Evolutionary conservation across 2,329 filamentous ascomycete genomes (phyloP).

Genomic region (Alternaria gaisen): DNA sequence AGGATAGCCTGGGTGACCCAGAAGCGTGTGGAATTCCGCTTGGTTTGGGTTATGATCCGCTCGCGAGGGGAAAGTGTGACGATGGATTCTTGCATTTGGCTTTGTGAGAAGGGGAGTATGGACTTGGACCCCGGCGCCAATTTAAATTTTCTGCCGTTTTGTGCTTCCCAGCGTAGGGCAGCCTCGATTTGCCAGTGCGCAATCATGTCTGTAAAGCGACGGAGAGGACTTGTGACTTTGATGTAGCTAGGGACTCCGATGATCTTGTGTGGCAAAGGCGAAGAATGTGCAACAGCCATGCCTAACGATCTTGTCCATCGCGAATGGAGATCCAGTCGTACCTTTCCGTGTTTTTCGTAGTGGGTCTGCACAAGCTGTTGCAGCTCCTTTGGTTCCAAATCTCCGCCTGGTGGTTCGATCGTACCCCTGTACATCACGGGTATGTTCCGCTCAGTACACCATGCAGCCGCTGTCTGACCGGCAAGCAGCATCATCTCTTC

Average conservation of each 20-base stretch:
- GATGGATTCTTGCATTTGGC: constrained; percentile 60
- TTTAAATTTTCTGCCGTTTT: constrained; percentile 55
- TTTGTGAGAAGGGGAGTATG: constrained; percentile 61
- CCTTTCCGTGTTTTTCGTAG: constrained; percentile 45
- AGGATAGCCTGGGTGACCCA: constrained; percentile 65
- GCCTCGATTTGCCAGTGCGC: constrained; percentile 72
- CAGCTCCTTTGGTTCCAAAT: constrained; percentile 29
- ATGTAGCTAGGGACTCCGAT: constrained; percentile 64
- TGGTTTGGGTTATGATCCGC: constrained; percentile 53
- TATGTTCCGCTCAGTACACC: constrained; percentile 62
- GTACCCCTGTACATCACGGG: constrained; percentile 61
- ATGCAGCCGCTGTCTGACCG: constrained; percentile 59
- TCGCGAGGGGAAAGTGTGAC: constrained; percentile 56
- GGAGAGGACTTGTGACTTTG: constrained; percentile 68
- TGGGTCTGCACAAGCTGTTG: constrained; percentile 50
- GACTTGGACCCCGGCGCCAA: constrained; percentile 25
- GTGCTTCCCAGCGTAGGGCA: constrained; percentile 64
- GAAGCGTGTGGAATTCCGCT: constrained; percentile 49
- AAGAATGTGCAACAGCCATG: constrained; percentile 55
- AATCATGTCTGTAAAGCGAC: constrained; percentile 68
- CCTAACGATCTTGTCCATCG: constrained; percentile 55
- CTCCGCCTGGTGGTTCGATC: constrained; percentile 28
- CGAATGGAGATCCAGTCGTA: constrained; percentile 50
- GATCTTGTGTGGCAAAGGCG: constrained; percentile 59
- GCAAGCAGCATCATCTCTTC: constrained; percentile 64